phyloP scores from a whole-genome alignment of 768 basidiomycete genomes.

The Leccinum variicolor region DNA sequence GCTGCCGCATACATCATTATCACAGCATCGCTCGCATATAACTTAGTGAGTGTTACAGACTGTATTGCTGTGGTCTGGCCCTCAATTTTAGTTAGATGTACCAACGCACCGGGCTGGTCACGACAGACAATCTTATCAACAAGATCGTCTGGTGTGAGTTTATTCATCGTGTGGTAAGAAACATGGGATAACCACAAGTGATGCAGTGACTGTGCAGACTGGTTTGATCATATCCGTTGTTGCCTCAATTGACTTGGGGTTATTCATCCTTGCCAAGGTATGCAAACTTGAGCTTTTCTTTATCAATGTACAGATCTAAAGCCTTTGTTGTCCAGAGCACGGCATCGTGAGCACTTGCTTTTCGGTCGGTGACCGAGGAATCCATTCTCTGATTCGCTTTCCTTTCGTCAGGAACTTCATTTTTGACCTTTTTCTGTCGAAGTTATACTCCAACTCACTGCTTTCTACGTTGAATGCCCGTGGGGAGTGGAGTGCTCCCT shows the following conservation, averaged over 20 bases:
- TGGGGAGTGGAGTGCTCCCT: slow-evolving; percentile 16
- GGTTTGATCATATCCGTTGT: slow-evolving; percentile 18
- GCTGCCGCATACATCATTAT: slow-evolving; percentile 41
- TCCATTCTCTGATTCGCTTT: background rate
- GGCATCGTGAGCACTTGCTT: slow-evolving; percentile 1
- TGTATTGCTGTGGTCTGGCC: background rate
- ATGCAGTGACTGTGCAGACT: slow-evolving; percentile 30
- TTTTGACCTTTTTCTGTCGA: slow-evolving; percentile 24
- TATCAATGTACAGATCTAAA: background rate
- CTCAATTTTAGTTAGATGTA: slow-evolving; percentile 25
- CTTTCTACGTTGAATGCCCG: slow-evolving; percentile 25
- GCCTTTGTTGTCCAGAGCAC: background rate
- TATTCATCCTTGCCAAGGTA: slow-evolving; percentile 22
- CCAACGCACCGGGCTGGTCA: slow-evolving; percentile 41
- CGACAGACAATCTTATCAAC: slow-evolving; percentile 37
- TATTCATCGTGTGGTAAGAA: background rate
- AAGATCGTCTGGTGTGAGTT: slow-evolving; percentile 38
- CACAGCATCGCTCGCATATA: slow-evolving; percentile 40
- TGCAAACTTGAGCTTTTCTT: background rate
- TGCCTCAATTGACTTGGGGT: slow-evolving; percentile 19
- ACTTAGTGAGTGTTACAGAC: slow-evolving; percentile 31
- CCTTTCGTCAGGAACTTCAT: slow-evolving; percentile 12
- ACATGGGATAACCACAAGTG: background rate
- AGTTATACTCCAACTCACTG: slow-evolving; percentile 24
- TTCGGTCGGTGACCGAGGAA: background rate